A percentile compares a stretch with the other conserved stretches of the same genome.
These are phyloP conservation scores for Tetrahymena borealis DNA, from an alignment of 73 alveolate species.

Conservation along the genomic window DNA sequence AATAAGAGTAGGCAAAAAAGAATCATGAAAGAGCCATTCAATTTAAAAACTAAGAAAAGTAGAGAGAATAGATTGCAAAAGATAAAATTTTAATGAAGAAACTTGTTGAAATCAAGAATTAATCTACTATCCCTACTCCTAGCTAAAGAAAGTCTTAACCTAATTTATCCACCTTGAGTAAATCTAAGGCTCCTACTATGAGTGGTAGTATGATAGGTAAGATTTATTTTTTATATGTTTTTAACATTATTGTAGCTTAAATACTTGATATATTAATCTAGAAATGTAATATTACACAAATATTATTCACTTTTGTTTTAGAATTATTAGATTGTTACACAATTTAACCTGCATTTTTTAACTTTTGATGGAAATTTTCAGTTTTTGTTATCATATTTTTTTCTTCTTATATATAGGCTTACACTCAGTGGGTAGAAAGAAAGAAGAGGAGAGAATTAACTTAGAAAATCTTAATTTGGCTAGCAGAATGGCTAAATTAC, in stretches of 20 bases:
- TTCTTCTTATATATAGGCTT: neutral
- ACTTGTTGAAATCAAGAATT: neutral
- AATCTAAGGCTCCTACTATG: neutral
- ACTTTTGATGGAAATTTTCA: neutral
- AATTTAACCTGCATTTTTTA: too few species aligned
- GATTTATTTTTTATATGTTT: neutral
- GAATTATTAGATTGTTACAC: too few species aligned
- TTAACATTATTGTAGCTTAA: neutral
- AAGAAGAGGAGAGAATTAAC: neutral
- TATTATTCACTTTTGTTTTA: too few species aligned
- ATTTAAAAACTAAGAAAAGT: neutral
- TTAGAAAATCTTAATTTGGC: neutral
- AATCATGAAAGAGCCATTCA: neutral
- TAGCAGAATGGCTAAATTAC: neutral
- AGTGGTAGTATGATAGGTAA: slow-evolving; percentile 1
- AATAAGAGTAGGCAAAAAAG: neutral
- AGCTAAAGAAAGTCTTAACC: neutral
- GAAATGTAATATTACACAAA: too few species aligned
- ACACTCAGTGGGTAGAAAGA: neutral
- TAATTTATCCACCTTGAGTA: neutral
- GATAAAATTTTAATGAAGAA: neutral
- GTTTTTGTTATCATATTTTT: neutral
- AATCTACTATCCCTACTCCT: neutral
- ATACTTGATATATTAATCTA: neutral
- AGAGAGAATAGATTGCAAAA: neutral